A percentile compares a stretch with the other conserved stretches of the same genome.
Conservation (phyloP, 345 rosid species). For the Lumnitzera littorea region DNA sequence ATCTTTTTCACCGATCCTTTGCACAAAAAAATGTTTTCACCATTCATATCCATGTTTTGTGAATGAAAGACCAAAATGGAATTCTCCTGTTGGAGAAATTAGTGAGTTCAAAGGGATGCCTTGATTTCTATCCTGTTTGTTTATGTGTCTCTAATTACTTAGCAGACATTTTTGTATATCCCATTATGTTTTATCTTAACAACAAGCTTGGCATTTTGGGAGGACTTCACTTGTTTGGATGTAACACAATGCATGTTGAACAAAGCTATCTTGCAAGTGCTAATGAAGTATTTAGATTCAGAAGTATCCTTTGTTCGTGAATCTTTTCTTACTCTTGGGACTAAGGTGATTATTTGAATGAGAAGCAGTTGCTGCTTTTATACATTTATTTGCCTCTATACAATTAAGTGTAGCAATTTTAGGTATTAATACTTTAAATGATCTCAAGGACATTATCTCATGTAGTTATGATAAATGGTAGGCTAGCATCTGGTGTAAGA, state of each 20-base stretch:
- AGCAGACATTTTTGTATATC: background rate
- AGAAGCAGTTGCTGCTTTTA: background rate
- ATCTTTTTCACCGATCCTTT: no score
- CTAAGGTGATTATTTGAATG: constrained; percentile 39
- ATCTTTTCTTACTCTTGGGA: constrained; percentile 47
- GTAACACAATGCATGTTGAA: constrained; percentile 70
- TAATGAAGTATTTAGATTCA: constrained; percentile 45
- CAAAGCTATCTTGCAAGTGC: constrained; percentile 52
- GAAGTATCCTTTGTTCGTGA: constrained; percentile 31
- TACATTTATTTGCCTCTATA: background rate
- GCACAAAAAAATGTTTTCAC: no score
- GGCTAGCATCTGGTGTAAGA: constrained; percentile 81
- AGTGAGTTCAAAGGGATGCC: no score
- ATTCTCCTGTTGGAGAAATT: no score
- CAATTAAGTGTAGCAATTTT: no score
- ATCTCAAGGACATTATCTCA: background rate
- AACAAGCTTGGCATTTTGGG: constrained; percentile 54
- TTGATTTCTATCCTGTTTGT: no score
- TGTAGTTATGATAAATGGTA: constrained; percentile 9
- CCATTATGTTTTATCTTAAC: constrained; percentile 36
- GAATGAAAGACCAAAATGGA: no score
- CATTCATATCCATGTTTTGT: no score
- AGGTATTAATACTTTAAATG: no score
- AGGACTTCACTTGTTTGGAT: constrained; percentile 88
- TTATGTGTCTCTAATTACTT: no score